Evolutionary conservation across 345 rosid species (phyloP), one percentile per base, ranked within the genome.

Genomic region (Populus simonii): DNA sequence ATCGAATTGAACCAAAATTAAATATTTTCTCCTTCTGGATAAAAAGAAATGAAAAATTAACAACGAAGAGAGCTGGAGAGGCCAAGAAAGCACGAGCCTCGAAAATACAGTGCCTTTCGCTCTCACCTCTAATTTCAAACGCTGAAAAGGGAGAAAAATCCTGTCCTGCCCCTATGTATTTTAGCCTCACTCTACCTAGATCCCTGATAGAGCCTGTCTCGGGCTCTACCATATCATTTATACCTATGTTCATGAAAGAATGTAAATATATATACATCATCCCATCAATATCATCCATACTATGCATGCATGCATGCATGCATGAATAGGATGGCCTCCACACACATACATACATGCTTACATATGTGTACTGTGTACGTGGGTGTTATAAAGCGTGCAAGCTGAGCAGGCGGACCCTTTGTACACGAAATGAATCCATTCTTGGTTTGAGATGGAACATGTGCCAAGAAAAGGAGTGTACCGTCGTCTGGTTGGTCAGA

Each of bases 31-130:
- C 55, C 55, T 49, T 49, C 22, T 16, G 13, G 25, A 22, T 55
- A 7, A 20, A 18, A 20, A 6, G 8, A 20, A 57, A 57, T 9
- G 29, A 5, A 1, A 53, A 53, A 3, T 3, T 23, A 23, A 59
- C 65, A 10, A 9, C 11, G 11, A 3, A 57, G 29, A 38, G 16
- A 59, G 4, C 71, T 35, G 69, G 23, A 53, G 3, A 65, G 70
- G 47, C 35, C 67, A 27, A 23, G 12, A 17, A 18, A 39, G 83
- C 87, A 71, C 82, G 81, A 77, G 78, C 77, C 82, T 82, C 83
- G 82, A 85, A 41, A 82, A 82, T 1, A 38, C 78, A 76, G 76
- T 15, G 68, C 22, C 75, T 57, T 74, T 70, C 63, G 71, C 74
- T 65, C 35, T 81, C 72, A 38, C n/a, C 73, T 71, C 75, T 59